phyloP scores from a whole-genome alignment of 140 eudicot species.

The Flaveria floridana region DNA sequence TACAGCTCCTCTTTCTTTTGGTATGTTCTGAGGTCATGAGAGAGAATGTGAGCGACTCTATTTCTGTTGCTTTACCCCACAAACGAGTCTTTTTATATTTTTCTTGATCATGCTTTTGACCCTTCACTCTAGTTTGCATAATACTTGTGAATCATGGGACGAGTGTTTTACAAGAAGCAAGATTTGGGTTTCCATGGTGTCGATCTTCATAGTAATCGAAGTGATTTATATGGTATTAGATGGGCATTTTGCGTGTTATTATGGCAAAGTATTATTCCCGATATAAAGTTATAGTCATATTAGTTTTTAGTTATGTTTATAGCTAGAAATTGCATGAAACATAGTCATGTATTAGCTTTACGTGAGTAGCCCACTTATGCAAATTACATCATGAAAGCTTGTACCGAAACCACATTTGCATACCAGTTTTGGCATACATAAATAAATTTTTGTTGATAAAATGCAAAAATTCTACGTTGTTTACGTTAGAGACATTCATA shows the following conservation, averaged over 20 bases:
- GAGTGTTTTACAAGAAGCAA: neutral
- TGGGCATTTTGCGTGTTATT: neutral
- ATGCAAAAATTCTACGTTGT: too few relatives aligned
- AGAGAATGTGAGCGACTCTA: conserved; percentile 28
- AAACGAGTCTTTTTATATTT: neutral
- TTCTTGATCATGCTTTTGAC: conserved; percentile 10
- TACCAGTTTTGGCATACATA: neutral
- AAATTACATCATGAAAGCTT: neutral
- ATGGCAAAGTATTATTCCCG: too few relatives aligned
- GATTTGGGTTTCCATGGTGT: neutral
- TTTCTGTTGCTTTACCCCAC: conserved; percentile 24
- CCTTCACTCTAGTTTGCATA: neutral
- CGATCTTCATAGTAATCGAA: neutral
- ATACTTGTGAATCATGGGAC: neutral
- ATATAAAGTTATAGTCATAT: neutral
- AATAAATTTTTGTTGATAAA: neutral
- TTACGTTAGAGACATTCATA: too few relatives aligned
- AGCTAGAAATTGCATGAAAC: neutral
- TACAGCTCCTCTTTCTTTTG: conserved; percentile 63
- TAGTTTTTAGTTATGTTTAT: neutral
- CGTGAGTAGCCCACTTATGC: neutral
- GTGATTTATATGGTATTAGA: neutral
- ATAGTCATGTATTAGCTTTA: neutral
- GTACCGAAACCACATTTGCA: neutral
- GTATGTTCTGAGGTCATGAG: conserved; percentile 34